These are phyloP conservation scores for Trichoderma polysporum DNA, from an alignment of 2,329 filamentous ascomycete species.

Conservation along the genomic window DNA sequence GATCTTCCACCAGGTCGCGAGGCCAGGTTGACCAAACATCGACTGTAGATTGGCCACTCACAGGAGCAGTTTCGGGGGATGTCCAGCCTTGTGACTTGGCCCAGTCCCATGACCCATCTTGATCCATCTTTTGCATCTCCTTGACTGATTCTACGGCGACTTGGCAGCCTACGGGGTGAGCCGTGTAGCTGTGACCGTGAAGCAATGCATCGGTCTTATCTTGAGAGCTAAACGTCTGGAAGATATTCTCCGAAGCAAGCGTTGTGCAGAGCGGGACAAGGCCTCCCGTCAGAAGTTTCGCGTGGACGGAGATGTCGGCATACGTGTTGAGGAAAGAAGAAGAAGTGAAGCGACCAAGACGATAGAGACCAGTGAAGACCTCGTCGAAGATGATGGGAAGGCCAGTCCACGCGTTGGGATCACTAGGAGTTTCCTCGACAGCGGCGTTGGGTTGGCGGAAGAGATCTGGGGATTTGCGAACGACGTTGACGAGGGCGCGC, in stretches of 20 bases:
- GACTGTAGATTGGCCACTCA: background rate
- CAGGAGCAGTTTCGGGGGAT: background rate
- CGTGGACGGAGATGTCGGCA: slow-evolving; percentile 76
- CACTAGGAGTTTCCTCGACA: slow-evolving; percentile 15
- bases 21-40: slow-evolving; percentile 71
- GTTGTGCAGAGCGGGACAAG: slow-evolving; percentile 76
- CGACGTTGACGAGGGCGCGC: slow-evolving; percentile 63
- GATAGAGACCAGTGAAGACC: slow-evolving; percentile 83
- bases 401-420: slow-evolving; percentile 59
- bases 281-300: slow-evolving; percentile 80
- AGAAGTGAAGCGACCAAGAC: slow-evolving; percentile 70
- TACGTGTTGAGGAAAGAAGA: slow-evolving; percentile 67
- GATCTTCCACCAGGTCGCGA: slow-evolving; percentile 52
- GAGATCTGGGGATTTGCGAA: slow-evolving; percentile 58
- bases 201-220: slow-evolving; percentile 78
- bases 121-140: slow-evolving; percentile 60
- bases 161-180: slow-evolving; percentile 76
- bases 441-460: slow-evolving; percentile 42
- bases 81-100: slow-evolving; percentile 51
- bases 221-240: slow-evolving; percentile 65
- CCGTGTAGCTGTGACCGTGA: slow-evolving; percentile 86
- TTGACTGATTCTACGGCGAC: slow-evolving; percentile 69
- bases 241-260: slow-evolving; percentile 70
- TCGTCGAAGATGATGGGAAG: slow-evolving; percentile 82
- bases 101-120: slow-evolving; percentile 54